Conservation (phyloP, 108 stramenopile species). For the Cyclotella baltica region DNA sequence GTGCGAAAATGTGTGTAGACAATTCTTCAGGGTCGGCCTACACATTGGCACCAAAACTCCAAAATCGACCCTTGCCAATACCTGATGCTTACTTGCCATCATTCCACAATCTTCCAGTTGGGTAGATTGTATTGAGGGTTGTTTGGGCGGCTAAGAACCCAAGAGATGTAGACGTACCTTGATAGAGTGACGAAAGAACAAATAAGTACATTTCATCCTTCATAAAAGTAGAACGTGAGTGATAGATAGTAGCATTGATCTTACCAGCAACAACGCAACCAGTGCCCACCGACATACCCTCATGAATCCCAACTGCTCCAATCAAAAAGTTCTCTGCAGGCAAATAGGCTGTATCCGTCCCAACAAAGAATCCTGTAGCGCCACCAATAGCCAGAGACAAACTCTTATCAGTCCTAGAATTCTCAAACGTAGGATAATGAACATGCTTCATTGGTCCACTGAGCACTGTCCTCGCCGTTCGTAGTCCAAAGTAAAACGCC, state of each 20-base stretch:
- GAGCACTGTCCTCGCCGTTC: conserved; percentile 66
- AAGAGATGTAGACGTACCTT: conserved; percentile 64
- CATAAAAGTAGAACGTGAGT: too few species aligned
- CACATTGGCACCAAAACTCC: too few species aligned
- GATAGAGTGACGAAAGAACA: neutral
- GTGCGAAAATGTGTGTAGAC: neutral
- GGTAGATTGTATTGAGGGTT: conserved; percentile 69
- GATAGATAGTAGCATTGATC: neutral
- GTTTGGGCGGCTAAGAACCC: conserved; percentile 75
- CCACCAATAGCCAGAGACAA: conserved; percentile 78
- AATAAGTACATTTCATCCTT: neutral
- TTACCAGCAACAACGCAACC: conserved; percentile 81
- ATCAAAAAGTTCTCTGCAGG: conserved; percentile 86
- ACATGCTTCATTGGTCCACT: conserved; percentile 58
- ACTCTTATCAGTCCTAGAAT: conserved; percentile 67
- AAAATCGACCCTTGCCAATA: too few species aligned
- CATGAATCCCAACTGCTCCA: conserved; percentile 75
- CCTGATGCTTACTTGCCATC: conserved; percentile 59
- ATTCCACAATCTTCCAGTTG: conserved; percentile 79
- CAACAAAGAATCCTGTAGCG: conserved; percentile 88
- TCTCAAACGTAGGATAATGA: conserved; percentile 74
- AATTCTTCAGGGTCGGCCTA: too few species aligned
- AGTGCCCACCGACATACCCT: conserved; percentile 59
- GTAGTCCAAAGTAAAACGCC: conserved; percentile 80
- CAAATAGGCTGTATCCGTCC: conserved; percentile 84